Conservation (phyloP, 2,329 filamentous ascomycete species). For the Parastagonospora nodorum region DNA sequence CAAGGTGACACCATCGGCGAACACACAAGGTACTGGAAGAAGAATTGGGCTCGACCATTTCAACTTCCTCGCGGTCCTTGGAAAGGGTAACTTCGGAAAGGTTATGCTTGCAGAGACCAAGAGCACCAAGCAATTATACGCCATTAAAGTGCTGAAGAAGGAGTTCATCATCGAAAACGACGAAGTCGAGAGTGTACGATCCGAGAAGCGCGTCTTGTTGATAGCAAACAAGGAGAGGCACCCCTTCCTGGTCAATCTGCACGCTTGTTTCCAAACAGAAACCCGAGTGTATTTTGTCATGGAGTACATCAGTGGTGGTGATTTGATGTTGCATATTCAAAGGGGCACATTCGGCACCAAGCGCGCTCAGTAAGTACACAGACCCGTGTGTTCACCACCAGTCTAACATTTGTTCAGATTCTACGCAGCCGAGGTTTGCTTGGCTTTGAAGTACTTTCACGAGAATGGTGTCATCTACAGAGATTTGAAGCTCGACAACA, state of each 20-base stretch:
- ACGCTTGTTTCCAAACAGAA: slow-evolving; percentile 99
- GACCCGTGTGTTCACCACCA: neutral
- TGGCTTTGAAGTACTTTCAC: slow-evolving; percentile 98
- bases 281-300: slow-evolving; percentile 99
- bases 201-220: slow-evolving; percentile 95
- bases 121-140: slow-evolving; percentile 86
- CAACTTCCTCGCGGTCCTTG: slow-evolving; percentile 97
- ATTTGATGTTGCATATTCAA: slow-evolving; percentile 99
- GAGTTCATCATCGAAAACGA: slow-evolving; percentile 99
- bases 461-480: slow-evolving; percentile 98
- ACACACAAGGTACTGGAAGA: slow-evolving; percentile 70
- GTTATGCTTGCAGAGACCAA: slow-evolving; percentile 99
- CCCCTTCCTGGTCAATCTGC: slow-evolving; percentile 91
- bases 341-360: slow-evolving; percentile 94
- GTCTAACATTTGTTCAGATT: slow-evolving; percentile 63
- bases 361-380: slow-evolving; percentile 78
- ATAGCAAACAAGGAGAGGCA: slow-evolving; percentile 97
- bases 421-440: slow-evolving; percentile 95
- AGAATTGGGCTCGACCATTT: slow-evolving; percentile 97
- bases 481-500: slow-evolving; percentile 82
- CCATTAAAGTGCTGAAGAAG: slow-evolving; percentile 99
- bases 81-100: slow-evolving; percentile 99
- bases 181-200: slow-evolving; percentile 96
- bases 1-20: slow-evolving; percentile 73
- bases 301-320: slow-evolving; percentile 98